Base-by-base conservation (phyloP, 345 rosid species). In the Citrus australasica region DNA sequence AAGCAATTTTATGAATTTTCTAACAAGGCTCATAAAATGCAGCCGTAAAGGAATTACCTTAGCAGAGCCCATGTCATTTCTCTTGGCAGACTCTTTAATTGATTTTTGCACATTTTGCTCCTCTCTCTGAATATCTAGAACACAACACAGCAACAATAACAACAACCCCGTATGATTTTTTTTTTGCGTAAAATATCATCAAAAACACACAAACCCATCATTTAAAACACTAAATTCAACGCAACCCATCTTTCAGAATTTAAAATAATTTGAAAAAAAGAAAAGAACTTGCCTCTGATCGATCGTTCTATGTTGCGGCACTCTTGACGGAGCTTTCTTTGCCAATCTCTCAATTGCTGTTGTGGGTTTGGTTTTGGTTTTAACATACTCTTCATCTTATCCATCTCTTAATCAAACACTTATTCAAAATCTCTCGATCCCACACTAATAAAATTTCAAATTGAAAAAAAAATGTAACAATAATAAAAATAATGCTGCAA, bases 51-150 rank as follows among this genome's bases (percentile, higher is more conserved):
- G 22, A 33, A 35, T 7, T 35, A 65, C 69, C 69, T 65, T 65
- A 65, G 69, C 69, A 33, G 69, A 65, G 69, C 25, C 69, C 69
- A 65, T 65, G 42, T 65, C 69, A 32, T 65, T 65, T 65, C 42
- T 33, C 79, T 87, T 84, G 28, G 83, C 89, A 67, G 86, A 83
- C 48, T 84, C 87, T 69, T 67, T 79, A 71, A 87, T 84, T 56
- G 87, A 75, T 68, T 83, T 87, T 17, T 87, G 82, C n/a, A 84
- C 86, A 71, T 32, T 73, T 69, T 83, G 84, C 80, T 84, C 89
- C 66, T 84, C 89, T 72, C 87, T 83, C 87, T 82, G 86, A 55
- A 87, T 55, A 81, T 87, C 89, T 87, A 80, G 65, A 78, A 70
- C 30, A 33, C 60, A 33, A 67, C 75, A 66, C 9, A 76, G 60